Percentiles rank a stretch among this genome's conserved stretches.
These are phyloP conservation scores for Trematosphaeria pertusa DNA, from an alignment of 2,329 filamentous ascomycete genomes.

Conservation along the genomic window DNA sequence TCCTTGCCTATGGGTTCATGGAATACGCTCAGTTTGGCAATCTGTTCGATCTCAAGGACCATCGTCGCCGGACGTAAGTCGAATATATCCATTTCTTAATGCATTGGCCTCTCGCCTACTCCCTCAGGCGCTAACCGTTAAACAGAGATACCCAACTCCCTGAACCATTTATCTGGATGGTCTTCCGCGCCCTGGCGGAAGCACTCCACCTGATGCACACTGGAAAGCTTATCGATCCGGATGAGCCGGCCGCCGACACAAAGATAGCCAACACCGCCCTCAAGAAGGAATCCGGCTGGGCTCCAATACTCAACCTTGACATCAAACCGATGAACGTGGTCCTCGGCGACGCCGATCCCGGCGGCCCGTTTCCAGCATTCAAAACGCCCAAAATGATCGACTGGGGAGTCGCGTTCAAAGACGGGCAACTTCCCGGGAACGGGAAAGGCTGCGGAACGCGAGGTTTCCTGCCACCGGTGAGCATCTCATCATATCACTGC, in stretches of 20 bases:
- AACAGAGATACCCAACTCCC: no score
- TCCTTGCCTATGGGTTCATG: not conserved
- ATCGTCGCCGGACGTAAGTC: no score
- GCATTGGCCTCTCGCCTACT: no score
- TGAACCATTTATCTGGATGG: slow-evolving; percentile 3
- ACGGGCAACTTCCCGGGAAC: not conserved
- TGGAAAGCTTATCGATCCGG: no score
- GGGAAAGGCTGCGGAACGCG: not conserved
- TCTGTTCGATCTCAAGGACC: not conserved
- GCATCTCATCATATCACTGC: not conserved
- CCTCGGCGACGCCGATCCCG: not conserved
- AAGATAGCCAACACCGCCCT: not conserved
- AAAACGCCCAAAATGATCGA: slow-evolving; percentile 1
- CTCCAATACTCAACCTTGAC: not conserved
- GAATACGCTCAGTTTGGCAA: slow-evolving; percentile 1
- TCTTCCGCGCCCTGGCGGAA: not conserved
- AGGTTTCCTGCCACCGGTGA: not conserved
- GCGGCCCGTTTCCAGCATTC: not conserved
- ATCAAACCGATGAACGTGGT: slow-evolving; percentile 1
- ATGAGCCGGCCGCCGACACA: no score
- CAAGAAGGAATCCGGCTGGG: not conserved
- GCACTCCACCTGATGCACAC: not conserved
- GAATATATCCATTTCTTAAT: no score
- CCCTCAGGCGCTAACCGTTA: no score
- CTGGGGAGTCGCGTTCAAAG: not conserved